phyloP scores from a whole-genome alignment of 192 early-diverging fungal species.

The Backusella australiensis region DNA sequence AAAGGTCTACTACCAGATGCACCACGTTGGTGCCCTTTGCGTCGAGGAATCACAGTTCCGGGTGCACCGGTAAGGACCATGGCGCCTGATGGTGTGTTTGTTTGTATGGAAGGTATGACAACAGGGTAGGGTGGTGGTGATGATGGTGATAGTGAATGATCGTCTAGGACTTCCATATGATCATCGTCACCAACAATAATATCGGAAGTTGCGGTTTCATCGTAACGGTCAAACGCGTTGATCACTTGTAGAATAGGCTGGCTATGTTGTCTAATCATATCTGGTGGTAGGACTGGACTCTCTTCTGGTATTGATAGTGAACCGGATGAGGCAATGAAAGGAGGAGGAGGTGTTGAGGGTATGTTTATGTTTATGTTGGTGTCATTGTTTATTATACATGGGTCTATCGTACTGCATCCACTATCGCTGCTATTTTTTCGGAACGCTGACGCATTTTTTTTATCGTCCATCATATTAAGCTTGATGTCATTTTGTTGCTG shows the following conservation, averaged over 20 bases:
- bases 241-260: not conserved
- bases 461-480: not conserved
- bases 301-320: not conserved
- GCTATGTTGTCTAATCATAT: not conserved
- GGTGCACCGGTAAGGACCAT: not conserved
- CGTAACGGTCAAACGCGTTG: not conserved
- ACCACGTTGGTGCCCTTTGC: not conserved
- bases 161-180: not conserved
- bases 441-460: not conserved
- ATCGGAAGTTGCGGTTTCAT: not conserved
- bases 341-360: not conserved
- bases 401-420: not conserved
- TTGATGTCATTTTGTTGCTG: not conserved
- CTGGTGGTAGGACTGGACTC: not conserved
- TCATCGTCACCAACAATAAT: not conserved
- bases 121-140: not conserved
- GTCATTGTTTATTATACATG: not conserved
- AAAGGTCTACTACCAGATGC: not conserved
- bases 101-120: conserved; percentile 15
- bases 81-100: conserved; percentile 7
- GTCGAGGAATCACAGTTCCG: not conserved
- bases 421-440: conserved; percentile 3
- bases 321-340: not conserved
- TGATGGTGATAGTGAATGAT: conserved; percentile 1
- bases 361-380: not conserved